A percentile compares a stretch with the other conserved stretches of the same genome.
Evolutionary conservation across 352 stramenopile genomes (phyloP).

Genomic region (Globisporangium parvum): DNA sequence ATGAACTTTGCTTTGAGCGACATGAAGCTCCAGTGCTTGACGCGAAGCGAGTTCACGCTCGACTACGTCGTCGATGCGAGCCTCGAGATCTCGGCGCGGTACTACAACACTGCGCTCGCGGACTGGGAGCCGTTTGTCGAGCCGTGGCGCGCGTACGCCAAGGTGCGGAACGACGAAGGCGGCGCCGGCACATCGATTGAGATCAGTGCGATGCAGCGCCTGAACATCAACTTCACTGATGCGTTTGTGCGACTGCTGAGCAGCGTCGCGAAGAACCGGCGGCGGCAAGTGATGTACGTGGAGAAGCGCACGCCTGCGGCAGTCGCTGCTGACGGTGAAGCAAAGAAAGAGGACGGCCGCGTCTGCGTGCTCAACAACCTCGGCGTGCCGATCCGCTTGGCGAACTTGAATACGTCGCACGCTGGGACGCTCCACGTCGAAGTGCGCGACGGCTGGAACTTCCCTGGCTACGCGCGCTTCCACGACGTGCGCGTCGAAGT

Average conservation of each 20-base stretch:
- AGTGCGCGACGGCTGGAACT: constrained; percentile 81
- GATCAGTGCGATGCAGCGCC: constrained; percentile 74
- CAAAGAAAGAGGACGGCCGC: constrained; percentile 78
- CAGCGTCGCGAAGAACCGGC: constrained; percentile 71
- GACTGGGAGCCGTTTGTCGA: constrained; percentile 88
- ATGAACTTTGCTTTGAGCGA: constrained; percentile 86
- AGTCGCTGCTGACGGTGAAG: constrained; percentile 70
- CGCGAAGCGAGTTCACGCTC: constrained; percentile 55
- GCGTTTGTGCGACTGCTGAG: constrained; percentile 75
- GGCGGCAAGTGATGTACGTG: constrained; percentile 64
- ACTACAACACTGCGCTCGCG: constrained; percentile 85
- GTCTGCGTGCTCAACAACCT: constrained; percentile 88
- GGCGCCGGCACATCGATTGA: constrained; percentile 59
- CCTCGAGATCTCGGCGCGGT: constrained; percentile 74
- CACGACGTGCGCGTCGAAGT: constrained; percentile 83
- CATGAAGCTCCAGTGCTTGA: constrained; percentile 73
- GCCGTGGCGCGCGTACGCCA: constrained; percentile 73
- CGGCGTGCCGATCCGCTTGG: constrained; percentile 80
- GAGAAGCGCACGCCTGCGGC: constrained; percentile 72
- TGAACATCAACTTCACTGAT: constrained; percentile 87
- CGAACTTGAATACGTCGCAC: constrained; percentile 84
- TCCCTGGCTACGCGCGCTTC: constrained; percentile 74
- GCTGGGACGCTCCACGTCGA: constrained; percentile 76
- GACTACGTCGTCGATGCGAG: constrained; percentile 72
- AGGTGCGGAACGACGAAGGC: constrained; percentile 46